These are phyloP conservation scores for Gnomoniopsis sp. DNA, from an alignment of 2,329 filamentous ascomycete species.

Conservation along the genomic window DNA sequence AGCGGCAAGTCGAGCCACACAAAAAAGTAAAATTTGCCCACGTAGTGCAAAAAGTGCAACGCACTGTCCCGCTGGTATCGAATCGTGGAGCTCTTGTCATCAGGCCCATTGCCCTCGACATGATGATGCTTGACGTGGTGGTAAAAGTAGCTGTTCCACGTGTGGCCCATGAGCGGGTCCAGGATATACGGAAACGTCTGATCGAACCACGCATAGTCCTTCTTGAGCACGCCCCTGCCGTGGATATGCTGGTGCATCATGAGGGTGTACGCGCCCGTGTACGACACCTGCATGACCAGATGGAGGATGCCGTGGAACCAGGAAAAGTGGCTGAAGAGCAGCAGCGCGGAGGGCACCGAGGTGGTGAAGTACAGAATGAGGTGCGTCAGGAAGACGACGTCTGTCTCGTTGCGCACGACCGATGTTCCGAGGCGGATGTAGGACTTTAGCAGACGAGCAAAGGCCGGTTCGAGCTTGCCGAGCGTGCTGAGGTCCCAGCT, in stretches of 20 bases:
- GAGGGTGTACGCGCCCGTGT: slow-evolving; percentile 71
- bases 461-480: slow-evolving; percentile 31
- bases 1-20: slow-evolving; percentile 72
- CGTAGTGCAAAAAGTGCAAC: slow-evolving; percentile 65
- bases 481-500: slow-evolving; percentile 37
- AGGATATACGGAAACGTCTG: slow-evolving; percentile 67
- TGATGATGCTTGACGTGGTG: slow-evolving; percentile 87
- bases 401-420: slow-evolving; percentile 63
- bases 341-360: slow-evolving; percentile 64
- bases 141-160: slow-evolving; percentile 82
- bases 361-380: slow-evolving; percentile 69
- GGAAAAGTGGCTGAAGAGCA: slow-evolving; percentile 63
- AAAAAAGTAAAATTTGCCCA: slow-evolving; percentile 69
- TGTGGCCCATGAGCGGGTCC: slow-evolving; percentile 77
- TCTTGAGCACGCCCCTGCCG: slow-evolving; percentile 63
- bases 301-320: slow-evolving; percentile 67
- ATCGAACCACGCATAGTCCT: slow-evolving; percentile 56
- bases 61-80: slow-evolving; percentile 70
- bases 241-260: slow-evolving; percentile 87
- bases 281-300: slow-evolving; percentile 62
- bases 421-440: slow-evolving; percentile 55
- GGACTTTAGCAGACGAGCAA: slow-evolving; percentile 52
- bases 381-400: slow-evolving; percentile 77
- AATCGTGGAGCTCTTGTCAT: slow-evolving; percentile 73
- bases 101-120: slow-evolving; percentile 72